Conservation (phyloP, 495 filamentous ascomycete genomes). For the Cudoniella acicularis region DNA sequence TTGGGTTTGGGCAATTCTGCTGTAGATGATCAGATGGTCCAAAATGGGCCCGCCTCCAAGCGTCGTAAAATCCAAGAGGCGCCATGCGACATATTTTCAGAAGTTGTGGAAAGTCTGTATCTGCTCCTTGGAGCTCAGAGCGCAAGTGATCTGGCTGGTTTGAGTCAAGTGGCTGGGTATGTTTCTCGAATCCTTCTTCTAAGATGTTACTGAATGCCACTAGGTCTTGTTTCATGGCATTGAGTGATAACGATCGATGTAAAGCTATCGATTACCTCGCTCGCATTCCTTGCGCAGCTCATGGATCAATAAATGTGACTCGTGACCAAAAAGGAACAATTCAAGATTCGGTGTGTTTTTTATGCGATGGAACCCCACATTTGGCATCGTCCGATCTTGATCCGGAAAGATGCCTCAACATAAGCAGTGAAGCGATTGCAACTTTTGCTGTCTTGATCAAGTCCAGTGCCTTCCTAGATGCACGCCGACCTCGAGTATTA, state of each 20-base stretch:
- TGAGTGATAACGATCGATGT: conserved; percentile 25
- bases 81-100: conserved; percentile 27
- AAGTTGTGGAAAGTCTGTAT: conserved; percentile 31
- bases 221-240: conserved; percentile 10
- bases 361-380: conserved; percentile 30
- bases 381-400: conserved; percentile 21
- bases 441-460: conserved; percentile 56
- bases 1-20: conserved; percentile 8
- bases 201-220: neutral
- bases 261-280: conserved; percentile 35
- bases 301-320: conserved; percentile 29
- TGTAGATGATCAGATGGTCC: neutral
- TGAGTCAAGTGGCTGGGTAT: conserved; percentile 17
- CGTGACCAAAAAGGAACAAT: conserved; percentile 19
- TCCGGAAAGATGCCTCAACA: conserved; percentile 30
- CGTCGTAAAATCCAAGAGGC: conserved; percentile 16
- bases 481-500: conserved; percentile 59
- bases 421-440: conserved; percentile 37
- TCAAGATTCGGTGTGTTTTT: conserved; percentile 25
- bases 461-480: conserved; percentile 53
- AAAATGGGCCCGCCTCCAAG: conserved; percentile 16
- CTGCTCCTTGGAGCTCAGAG: conserved; percentile 34
- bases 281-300: conserved; percentile 41
- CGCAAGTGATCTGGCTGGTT: conserved; percentile 4
- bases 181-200: neutral